A percentile compares a stretch with the other conserved stretches of the same genome.
These are phyloP conservation scores for Lactifluus rugatus DNA, from an alignment of 768 basidiomycete species.

Conservation along the genomic window DNA sequence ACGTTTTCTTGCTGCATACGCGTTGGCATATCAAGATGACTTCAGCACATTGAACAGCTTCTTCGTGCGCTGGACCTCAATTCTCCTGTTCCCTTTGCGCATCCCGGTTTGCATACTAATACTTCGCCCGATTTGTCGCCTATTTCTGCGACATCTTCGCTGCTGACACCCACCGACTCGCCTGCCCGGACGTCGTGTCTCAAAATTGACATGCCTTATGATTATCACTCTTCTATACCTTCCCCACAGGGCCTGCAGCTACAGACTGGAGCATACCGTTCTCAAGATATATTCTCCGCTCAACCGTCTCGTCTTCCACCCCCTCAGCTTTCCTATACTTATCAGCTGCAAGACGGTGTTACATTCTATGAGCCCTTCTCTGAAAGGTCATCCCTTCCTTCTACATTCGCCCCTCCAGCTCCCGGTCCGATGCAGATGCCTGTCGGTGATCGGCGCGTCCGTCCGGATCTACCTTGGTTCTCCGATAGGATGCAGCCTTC, in stretches of 20 bases:
- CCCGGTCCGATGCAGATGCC: slow-evolving; percentile 30
- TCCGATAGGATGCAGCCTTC: slow-evolving; percentile 23
- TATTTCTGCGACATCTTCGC: slow-evolving; percentile 57
- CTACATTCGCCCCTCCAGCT: slow-evolving; percentile 28
- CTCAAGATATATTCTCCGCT: slow-evolving; percentile 21
- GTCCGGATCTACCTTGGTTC: slow-evolving; percentile 16
- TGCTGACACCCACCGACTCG: slow-evolving; percentile 69
- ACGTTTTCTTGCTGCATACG: slow-evolving; percentile 28
- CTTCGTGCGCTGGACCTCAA: slow-evolving; percentile 71
- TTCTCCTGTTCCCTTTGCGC: slow-evolving; percentile 46
- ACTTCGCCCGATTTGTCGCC: slow-evolving; percentile 62
- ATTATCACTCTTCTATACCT: slow-evolving; percentile 28
- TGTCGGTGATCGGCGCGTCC: slow-evolving; percentile 28
- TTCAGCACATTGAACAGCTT: slow-evolving; percentile 70
- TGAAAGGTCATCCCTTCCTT: slow-evolving; percentile 33
- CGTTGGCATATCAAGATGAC: slow-evolving; percentile 19
- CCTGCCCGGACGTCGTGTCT: slow-evolving; percentile 53
- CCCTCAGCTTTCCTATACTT: slow-evolving; percentile 11
- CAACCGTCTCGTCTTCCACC: slow-evolving; percentile 11
- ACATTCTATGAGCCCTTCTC: slow-evolving; percentile 47
- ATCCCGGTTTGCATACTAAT: slow-evolving; percentile 35
- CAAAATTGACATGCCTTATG: slow-evolving; percentile 46
- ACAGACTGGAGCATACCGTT: slow-evolving; percentile 34
- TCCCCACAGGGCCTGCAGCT: slow-evolving; percentile 32
- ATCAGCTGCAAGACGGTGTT: slow-evolving; percentile 22